These are phyloP conservation scores for Flammula alnicola DNA, from an alignment of 1,284 basidiomycete genomes.

Conservation along the genomic window DNA sequence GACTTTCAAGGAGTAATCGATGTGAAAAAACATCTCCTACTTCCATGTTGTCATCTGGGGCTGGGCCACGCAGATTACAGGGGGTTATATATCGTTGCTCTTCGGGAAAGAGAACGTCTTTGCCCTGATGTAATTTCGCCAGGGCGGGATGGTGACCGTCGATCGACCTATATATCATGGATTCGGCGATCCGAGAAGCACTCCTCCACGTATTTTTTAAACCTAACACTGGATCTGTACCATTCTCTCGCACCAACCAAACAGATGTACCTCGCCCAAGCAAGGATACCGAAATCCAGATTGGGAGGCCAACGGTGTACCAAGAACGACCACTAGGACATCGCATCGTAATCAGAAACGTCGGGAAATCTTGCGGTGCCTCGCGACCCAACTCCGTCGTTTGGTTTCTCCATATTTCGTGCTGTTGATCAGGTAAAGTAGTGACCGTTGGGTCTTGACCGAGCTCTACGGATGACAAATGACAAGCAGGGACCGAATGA, in stretches of 20 bases:
- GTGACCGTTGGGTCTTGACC: slow-evolving; percentile 19
- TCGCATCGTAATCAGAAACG: slow-evolving; percentile 6
- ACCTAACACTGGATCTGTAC: neutral
- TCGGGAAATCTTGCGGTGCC: slow-evolving; percentile 8
- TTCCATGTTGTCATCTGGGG: neutral
- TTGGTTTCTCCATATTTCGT: too few relatives aligned
- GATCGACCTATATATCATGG: neutral
- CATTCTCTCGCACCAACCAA: slow-evolving; percentile 12
- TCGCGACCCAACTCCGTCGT: slow-evolving; percentile 3
- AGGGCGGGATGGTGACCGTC: neutral
- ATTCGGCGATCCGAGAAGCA: neutral
- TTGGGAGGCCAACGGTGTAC: slow-evolving; percentile 22
- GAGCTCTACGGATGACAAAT: slow-evolving; percentile 18
- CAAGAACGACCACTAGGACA: slow-evolving; percentile 6
- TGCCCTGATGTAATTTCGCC: slow-evolving; percentile 13
- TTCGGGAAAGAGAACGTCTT: slow-evolving; percentile 7
- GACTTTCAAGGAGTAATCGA: slow-evolving; percentile 14
- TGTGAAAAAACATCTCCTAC: neutral
- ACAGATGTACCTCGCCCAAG: slow-evolving; percentile 21
- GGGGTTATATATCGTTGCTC: neutral
- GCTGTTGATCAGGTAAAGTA: too few relatives aligned
- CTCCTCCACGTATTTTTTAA: neutral
- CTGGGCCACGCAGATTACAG: neutral
- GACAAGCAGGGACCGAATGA: slow-evolving; percentile 20
- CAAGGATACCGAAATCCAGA: slow-evolving; percentile 23